Base-by-base conservation (phyloP, 169 alveolate species). In the Eimeria praecox region DNA sequence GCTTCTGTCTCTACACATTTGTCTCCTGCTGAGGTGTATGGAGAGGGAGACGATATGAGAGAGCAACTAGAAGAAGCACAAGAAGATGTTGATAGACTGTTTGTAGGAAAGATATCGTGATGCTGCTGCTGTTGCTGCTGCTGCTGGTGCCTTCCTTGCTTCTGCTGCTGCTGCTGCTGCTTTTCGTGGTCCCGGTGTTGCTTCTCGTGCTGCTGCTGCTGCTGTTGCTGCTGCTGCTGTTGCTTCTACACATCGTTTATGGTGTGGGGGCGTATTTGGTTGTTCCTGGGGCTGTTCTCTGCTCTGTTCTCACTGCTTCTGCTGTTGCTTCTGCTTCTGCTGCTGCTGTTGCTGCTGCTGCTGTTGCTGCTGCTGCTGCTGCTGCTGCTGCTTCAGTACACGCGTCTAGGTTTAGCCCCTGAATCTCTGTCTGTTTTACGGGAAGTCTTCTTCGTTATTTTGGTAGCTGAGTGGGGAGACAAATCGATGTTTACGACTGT, bases 391-490 rank as follows among this genome's bases (percentile, higher is more conserved):
- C 54, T 69, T 82, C 95, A 77, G 95, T 91, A 77, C 90, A 77
- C 83, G 56, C 82, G 95, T 16, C 73, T 91, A 83, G 90, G 90
- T 0, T 18, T 91, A 33, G 62, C 40, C 46, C 91, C 95, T 10
- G 77, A 62, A 35, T 75, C 86, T 20, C 33, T 54, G 92, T 27
- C n/a, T 0, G 77, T 92, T 5, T 30, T 59, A 24, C 75, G 88
- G 66, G 92, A 95, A 69, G 91, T 82, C 6, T 95, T 95, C 38
- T 38, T 71, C 6, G n/a, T 80, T 42, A 49, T 90, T 54, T 52
- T 89, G 3, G n/a, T 80, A 18, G 96, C 96, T 20, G 96, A 95
- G 83, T 56, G 88, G 69, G 96, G 96, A 33, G 96, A 95, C 92
- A 83, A 75, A 78, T 87, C 95, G 49, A 88, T 87, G 95, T 40